Evolutionary conservation across 2,329 filamentous ascomycete species (phyloP).

Genomic region (Seiridium cupressi): DNA sequence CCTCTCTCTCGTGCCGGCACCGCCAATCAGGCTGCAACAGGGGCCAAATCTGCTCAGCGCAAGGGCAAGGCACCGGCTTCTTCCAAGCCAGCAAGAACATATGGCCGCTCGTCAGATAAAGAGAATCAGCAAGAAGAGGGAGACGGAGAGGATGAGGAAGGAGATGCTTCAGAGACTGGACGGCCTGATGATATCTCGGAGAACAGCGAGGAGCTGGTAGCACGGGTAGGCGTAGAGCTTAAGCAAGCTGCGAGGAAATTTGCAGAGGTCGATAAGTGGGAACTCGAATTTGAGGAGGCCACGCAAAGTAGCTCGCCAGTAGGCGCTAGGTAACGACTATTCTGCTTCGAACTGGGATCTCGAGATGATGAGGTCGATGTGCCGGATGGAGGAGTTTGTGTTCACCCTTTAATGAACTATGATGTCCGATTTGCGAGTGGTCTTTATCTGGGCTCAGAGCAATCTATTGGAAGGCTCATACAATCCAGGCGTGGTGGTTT

Average conservation of each 20-base stretch:
- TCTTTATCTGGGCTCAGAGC: no score
- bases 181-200: conserved; percentile 23
- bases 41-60: conserved; percentile 8
- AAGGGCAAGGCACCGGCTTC: conserved; percentile 15
- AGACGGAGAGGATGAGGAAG: conserved; percentile 34
- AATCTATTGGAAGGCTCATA: not conserved
- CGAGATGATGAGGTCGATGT: not conserved
- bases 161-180: conserved; percentile 35
- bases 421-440: no score
- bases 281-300: conserved; percentile 65
- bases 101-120: conserved; percentile 55
- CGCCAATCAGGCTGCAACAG: conserved; percentile 17
- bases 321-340: conserved; percentile 40
- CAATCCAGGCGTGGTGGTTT: not conserved
- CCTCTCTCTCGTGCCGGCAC: conserved; percentile 26
- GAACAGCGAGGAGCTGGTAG: conserved; percentile 34
- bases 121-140: conserved; percentile 48
- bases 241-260: conserved; percentile 62
- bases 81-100: conserved; percentile 38
- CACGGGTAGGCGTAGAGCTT: conserved; percentile 50
- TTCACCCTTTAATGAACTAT: not conserved
- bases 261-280: conserved; percentile 67
- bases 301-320: conserved; percentile 53
- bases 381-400: not conserved
- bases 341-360: not conserved